phyloP scores from a whole-genome alignment of 2,329 filamentous ascomycete genomes.

The Botryotinia convoluta region DNA sequence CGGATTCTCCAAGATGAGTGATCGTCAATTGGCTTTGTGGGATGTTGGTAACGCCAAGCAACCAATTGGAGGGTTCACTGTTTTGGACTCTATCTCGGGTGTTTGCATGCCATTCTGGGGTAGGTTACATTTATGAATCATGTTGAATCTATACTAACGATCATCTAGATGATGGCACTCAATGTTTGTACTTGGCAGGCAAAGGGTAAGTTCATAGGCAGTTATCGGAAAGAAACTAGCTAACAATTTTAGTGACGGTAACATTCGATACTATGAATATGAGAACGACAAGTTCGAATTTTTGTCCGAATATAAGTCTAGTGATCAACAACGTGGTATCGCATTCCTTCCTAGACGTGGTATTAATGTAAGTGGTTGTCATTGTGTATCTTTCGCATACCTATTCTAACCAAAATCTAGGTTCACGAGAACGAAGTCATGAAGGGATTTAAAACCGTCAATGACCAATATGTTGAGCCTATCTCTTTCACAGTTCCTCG shows the following conservation, averaged over 20 bases:
- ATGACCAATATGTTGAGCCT: constrained; percentile 90
- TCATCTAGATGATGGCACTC: constrained; percentile 74
- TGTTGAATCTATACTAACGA: constrained; percentile 31
- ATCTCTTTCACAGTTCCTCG: constrained; percentile 97
- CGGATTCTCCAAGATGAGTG: constrained; percentile 97
- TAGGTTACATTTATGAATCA: constrained; percentile 39
- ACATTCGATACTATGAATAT: constrained; percentile 98
- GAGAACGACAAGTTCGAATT: constrained; percentile 99
- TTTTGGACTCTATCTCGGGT: constrained; percentile 92
- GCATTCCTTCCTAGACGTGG: constrained; percentile 94
- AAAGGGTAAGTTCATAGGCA: constrained; percentile 69
- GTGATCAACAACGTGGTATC: constrained; percentile 88
- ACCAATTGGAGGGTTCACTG: constrained; percentile 85
- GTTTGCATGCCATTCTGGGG: constrained; percentile 99
- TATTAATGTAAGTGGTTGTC: constrained; percentile 65
- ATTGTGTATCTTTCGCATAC: neutral
- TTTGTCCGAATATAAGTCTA: constrained; percentile 95
- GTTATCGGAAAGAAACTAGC: constrained; percentile 1
- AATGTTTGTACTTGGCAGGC: constrained; percentile 92
- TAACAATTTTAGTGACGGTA: constrained; percentile 71
- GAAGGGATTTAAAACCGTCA: constrained; percentile 95
- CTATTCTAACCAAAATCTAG: constrained; percentile 42
- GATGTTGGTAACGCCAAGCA: constrained; percentile 77
- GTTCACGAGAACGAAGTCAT: constrained; percentile 95
- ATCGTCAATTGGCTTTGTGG: constrained; percentile 93